A percentile compares a stretch with the other conserved stretches of the same genome.
Evolutionary conservation across 176 grass and related monocot genomes (phyloP).

Genomic region (Carex parvula): DNA sequence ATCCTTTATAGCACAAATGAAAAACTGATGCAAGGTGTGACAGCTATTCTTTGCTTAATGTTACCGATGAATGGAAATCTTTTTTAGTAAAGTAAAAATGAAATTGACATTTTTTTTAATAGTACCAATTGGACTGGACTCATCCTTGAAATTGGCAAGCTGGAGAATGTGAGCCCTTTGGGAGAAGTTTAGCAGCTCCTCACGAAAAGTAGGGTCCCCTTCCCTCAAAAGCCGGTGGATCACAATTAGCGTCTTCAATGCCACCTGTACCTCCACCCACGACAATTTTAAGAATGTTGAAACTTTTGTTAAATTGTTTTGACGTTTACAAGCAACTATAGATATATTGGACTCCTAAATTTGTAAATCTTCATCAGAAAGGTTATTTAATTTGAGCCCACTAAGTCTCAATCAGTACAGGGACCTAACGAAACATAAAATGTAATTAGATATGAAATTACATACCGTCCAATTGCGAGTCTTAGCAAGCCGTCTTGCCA

Average conservation of each 20-base stretch:
- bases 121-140: conserved; percentile 81
- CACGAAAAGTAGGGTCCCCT: conserved; percentile 79
- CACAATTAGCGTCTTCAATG: conserved; percentile 81
- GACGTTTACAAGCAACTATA: conserved; percentile 10
- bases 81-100: background rate
- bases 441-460: background rate
- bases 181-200: conserved; percentile 85
- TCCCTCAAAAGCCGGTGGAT: conserved; percentile 94
- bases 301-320: background rate
- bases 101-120: background rate
- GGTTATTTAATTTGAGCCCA: background rate
- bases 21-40: conserved; percentile 3
- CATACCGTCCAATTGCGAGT: conserved; percentile 90
- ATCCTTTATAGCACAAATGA: background rate
- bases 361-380: background rate
- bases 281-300: background rate
- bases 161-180: conserved; percentile 79
- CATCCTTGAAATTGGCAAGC: conserved; percentile 93
- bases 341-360: background rate
- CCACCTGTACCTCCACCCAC: conserved; percentile 50
- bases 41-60: background rate
- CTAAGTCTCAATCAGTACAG: background rate
- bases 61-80: background rate
- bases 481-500: conserved; percentile 74
- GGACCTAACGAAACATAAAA: conserved; percentile 1